These are phyloP conservation scores for Calonectria ilicicola DNA, from an alignment of 2,329 filamentous ascomycete species.

Conservation along the genomic window DNA sequence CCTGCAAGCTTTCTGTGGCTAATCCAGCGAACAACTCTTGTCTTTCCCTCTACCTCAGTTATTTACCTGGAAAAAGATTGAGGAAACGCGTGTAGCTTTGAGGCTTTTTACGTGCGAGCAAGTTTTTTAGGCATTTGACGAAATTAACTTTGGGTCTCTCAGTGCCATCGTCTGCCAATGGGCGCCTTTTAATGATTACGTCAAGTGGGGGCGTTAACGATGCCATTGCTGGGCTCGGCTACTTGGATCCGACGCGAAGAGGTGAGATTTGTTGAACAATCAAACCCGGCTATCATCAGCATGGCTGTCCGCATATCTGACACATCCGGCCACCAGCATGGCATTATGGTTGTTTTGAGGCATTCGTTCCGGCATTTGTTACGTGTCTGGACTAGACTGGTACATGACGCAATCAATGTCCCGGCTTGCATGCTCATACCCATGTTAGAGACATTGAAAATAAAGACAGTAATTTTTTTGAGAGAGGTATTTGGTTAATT, in stretches of 20 bases:
- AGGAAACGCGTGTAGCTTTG: not conserved
- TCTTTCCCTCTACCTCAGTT: not conserved
- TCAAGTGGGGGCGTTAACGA: not conserved
- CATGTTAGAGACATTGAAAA: not conserved
- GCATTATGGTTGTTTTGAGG: slow-evolving; percentile 1
- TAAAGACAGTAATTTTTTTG: not conserved
- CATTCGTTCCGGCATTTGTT: not conserved
- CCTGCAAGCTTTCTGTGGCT: not conserved
- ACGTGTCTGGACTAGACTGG: not conserved
- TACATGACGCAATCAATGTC: not conserved
- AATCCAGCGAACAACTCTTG: not conserved
- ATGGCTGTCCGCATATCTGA: not conserved
- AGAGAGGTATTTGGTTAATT: not conserved
- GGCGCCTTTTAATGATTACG: not conserved
- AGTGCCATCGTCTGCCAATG: not conserved
- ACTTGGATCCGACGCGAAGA: not conserved
- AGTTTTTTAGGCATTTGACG: not conserved
- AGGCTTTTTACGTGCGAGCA: not conserved
- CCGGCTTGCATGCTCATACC: slow-evolving; percentile 1
- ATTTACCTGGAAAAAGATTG: not conserved
- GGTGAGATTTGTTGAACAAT: not conserved
- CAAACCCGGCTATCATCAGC: not conserved
- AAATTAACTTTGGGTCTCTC: slow-evolving; percentile 1
- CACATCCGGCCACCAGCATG: not conserved
- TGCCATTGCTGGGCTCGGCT: slow-evolving; percentile 1